A percentile compares a stretch with the other conserved stretches of the same genome.
Evolutionary conservation across 306 rosid species (phyloP).

Genomic region (Lablab purpureus): DNA sequence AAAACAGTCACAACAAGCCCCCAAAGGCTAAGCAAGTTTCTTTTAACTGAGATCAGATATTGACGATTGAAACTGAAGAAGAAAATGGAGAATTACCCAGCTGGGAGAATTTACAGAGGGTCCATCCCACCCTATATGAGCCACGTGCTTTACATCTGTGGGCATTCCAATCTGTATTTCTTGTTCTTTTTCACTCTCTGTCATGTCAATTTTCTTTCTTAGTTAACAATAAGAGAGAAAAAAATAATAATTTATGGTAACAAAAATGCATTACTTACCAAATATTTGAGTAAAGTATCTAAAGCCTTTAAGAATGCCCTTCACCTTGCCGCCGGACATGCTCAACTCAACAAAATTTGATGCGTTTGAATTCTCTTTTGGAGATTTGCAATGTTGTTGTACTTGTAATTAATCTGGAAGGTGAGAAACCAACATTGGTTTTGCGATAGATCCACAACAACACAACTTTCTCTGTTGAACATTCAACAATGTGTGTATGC

Average conservation of each 20-base stretch:
- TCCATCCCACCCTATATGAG: slow-evolving; percentile 98
- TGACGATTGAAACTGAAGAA: neutral
- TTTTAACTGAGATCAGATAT: no score
- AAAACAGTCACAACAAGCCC: slow-evolving; percentile 5
- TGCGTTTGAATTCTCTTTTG: slow-evolving; percentile 8
- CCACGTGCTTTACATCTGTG: slow-evolving; percentile 97
- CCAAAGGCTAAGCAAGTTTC: no score
- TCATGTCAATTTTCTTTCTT: neutral
- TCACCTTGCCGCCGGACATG: slow-evolving; percentile 76
- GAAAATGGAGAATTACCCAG: slow-evolving; percentile 68
- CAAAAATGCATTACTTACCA: slow-evolving; percentile 57
- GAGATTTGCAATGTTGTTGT: slow-evolving; percentile 24
- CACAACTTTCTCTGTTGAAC: slow-evolving; percentile 35
- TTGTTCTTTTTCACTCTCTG: slow-evolving; percentile 79
- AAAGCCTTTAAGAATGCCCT: slow-evolving; percentile 85
- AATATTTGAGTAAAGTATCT: slow-evolving; percentile 88
- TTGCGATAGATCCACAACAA: slow-evolving; percentile 21
- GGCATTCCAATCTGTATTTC: slow-evolving; percentile 90
- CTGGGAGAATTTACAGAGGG: slow-evolving; percentile 90
- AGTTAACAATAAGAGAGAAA: neutral
- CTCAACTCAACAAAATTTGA: neutral
- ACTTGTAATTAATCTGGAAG: slow-evolving; percentile 22
- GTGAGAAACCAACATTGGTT: slow-evolving; percentile 40
- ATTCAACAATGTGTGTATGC: slow-evolving; percentile 35
- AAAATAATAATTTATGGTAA: neutral